Evolutionary conservation across 768 basidiomycete species (phyloP).

Genomic region (Rhodotorula kratochvilovae): DNA sequence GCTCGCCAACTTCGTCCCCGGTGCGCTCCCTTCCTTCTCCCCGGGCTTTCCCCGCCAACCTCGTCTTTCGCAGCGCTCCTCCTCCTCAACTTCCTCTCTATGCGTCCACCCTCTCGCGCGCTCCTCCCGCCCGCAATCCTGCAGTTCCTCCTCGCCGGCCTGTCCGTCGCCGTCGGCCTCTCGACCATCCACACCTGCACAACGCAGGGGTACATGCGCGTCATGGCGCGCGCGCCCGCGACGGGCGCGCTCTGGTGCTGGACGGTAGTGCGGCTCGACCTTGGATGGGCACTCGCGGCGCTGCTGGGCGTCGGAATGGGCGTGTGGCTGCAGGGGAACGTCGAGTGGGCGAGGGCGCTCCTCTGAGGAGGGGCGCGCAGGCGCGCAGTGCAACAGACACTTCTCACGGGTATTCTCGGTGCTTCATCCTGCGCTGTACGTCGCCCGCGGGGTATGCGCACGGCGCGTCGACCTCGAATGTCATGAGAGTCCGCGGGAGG

Average conservation of each 20-base stretch:
- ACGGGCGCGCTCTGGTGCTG: conserved; percentile 33
- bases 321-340: conserved; percentile 6
- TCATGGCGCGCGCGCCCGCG: conserved; percentile 30
- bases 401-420: too few species aligned
- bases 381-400: too few species aligned
- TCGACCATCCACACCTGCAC: conserved; percentile 25
- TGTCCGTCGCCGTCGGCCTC: conserved; percentile 22
- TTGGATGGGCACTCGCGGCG: conserved; percentile 16
- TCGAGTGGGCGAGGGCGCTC: neutral
- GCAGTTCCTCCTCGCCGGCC: conserved; percentile 22
- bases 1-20: conserved; percentile 27
- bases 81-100: conserved; percentile 29
- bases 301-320: conserved; percentile 17
- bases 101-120: conserved; percentile 6
- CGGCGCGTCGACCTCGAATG: too few species aligned
- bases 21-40: neutral
- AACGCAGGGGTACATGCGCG: conserved; percentile 20
- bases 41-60: neutral
- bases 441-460: too few species aligned
- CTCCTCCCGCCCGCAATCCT: conserved; percentile 1
- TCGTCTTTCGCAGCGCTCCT: conserved; percentile 8
- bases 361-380: neutral
- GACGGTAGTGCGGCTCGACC: conserved; percentile 33
- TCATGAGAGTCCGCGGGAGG: too few species aligned
- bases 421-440: too few species aligned